phyloP scores from a whole-genome alignment of 2,329 filamentous ascomycete genomes.

The Celoporthe dispersa region DNA sequence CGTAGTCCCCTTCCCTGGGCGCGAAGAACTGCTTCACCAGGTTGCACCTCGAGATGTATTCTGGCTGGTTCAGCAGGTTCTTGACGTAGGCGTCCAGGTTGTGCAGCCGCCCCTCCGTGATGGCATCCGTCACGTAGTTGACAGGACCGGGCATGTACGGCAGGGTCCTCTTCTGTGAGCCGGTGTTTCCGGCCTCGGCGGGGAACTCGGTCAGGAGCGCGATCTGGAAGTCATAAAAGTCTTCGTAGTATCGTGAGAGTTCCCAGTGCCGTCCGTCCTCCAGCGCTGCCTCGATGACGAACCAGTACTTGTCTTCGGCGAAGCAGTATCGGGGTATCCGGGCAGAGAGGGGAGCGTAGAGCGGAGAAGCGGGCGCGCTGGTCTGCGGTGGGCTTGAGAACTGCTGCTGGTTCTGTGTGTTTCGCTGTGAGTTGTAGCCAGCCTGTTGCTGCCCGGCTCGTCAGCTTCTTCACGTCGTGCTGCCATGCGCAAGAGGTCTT shows the following conservation, averaged over 20 bases:
- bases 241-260: conserved; percentile 91
- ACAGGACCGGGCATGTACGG: conserved; percentile 99
- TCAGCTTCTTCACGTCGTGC: not conserved
- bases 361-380: conserved; percentile 52
- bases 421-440: conserved; percentile 40
- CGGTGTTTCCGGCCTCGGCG: conserved; percentile 86
- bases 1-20: conserved; percentile 88
- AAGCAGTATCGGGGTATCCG: conserved; percentile 93
- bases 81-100: conserved; percentile 96
- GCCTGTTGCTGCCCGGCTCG: conserved; percentile 42
- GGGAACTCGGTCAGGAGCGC: conserved; percentile 91
- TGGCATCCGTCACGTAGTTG: conserved; percentile 96
- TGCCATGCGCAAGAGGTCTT: not conserved
- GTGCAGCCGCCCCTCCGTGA: conserved; percentile 89
- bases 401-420: conserved; percentile 37
- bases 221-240: conserved; percentile 99
- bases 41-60: conserved; percentile 81
- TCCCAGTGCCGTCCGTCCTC: conserved; percentile 94
- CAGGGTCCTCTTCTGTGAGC: conserved; percentile 76
- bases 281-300: conserved; percentile 88
- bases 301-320: conserved; percentile 98
- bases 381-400: conserved; percentile 42
- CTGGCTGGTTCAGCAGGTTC: conserved; percentile 80
- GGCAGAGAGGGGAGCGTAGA: conserved; percentile 79
- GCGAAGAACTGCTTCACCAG: conserved; percentile 91